Base-by-base conservation (phyloP, 129 eudicot species). In the Centaurea solstitialis region DNA sequence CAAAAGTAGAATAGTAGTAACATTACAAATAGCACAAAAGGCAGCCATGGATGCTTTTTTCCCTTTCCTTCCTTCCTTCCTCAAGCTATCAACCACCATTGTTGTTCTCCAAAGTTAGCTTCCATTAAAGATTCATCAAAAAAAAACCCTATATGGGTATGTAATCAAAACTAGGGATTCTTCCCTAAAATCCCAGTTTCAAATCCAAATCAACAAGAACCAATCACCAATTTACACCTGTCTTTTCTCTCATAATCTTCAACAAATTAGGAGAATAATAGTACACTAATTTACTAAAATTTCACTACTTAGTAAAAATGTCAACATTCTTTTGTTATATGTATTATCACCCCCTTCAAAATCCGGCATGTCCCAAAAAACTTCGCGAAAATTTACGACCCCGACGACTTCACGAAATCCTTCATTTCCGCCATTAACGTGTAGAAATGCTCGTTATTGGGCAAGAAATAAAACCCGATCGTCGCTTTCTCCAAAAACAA, bases 401-500 rank as follows among this genome's bases (percentile, higher is more conserved):
- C 72, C 7, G 68, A 78, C 6, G 79, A 57, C 57, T 73, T 86
- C n/a, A 90, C 82, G 45, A 90, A 90, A 23, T 82, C 86, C 21
- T 82, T 90, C 43, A 90, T 90, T 78, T 90, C 86, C 72, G 86
- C 94, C 94, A 87, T 90, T 47, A 90, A 84, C 7, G 82, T 74
- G 38, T 81, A 84, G 76, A 88, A 90, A 77, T 90, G 89, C 33
- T 88, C 94, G 47, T 84, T 90, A 33, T 90, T 90, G 0, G 94
- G 94, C 87, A 90, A 86, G 88, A 90, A 90, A 80, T 90, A 90
- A 61, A 90, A 90, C 35, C 94, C 94, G 37, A 90, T 90, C n/a
- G 94, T 90, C 8, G 94, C 94, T 62, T 88, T 77, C 38, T 83
- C 6, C 72, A 90, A 84, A 75, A 70, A 90, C 70, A 90, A 72